Evolutionary conservation across 208 protist species (phyloP), one percentile per base, ranked within the genome.

Genomic region (Acanthamoeba polyphaga): DNA sequence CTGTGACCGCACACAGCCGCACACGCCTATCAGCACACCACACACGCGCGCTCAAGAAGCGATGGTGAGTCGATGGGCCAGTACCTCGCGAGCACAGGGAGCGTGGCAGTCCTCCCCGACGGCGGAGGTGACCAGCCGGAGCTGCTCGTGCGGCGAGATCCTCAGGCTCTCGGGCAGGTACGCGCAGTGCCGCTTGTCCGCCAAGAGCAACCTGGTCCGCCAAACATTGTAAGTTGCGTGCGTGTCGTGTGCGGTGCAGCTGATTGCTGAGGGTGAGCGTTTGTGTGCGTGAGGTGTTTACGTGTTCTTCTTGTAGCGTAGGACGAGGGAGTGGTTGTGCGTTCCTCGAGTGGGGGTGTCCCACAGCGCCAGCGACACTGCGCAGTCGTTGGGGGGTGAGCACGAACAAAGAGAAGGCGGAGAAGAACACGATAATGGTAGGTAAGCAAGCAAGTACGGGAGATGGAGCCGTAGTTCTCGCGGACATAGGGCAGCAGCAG

Each of bases 231-330:
- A 64, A 17, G 13, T 17, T 24, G 46, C 12, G 34, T 15, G 10
- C 6, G 29, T 6, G 27, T 24, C 66, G 60, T 38, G n/a, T 90
- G 22, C 1, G 3, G 78, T 12, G 17, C 17, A 3, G 27, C 32
- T 24, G 12, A 60, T n/a, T 46, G 9, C 46, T n/a, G n/a, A n/a
- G n/a, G n/a, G n/a, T 1, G 38, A 3, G 38, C 38, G 38, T 38
- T 38, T 66, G 15, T 6, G n/a, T 90, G 22, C 1, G 24, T 12
- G 53, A 1, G 43, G 46, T 53, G 78, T 8, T 53, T 92, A 92
- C 85, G 60, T 92, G 89, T 94, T 94, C 22, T 46, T 32, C 89
- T 80, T 94, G 91, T 85, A 84, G 29, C 51, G 29, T 7, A 94
- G 29, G 29, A 94, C 3, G 22, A 85, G 49, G 19, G 53, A 51